These are phyloP conservation scores for Isochrysis galbana DNA, from an alignment of 78 protist species.

Conservation along the genomic window DNA sequence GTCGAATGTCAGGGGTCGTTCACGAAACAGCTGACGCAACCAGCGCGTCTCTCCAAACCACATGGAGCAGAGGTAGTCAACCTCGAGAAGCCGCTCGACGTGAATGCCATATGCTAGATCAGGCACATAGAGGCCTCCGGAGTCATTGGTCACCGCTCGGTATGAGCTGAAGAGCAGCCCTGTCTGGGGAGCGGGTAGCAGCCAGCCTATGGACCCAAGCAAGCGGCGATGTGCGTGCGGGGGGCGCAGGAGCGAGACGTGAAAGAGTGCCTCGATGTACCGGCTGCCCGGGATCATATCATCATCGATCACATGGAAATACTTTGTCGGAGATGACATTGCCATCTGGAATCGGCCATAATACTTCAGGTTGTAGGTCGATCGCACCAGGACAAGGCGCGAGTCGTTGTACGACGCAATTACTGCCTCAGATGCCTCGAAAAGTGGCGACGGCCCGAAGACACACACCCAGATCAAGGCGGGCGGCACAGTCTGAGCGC, in stretches of 20 bases:
- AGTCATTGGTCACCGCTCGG: neutral
- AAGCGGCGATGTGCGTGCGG: neutral
- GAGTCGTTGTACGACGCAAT: neutral
- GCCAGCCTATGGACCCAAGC: slow-evolving; percentile 27
- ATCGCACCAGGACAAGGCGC: neutral
- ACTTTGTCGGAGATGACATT: neutral
- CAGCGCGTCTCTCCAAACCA: neutral
- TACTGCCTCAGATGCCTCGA: neutral
- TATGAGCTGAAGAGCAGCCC: neutral
- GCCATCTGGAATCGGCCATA: slow-evolving; percentile 6
- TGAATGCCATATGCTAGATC: neutral
- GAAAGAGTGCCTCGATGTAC: neutral
- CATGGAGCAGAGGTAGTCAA: slow-evolving; percentile 20
- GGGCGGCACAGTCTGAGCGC: neutral
- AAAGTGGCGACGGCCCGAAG: neutral
- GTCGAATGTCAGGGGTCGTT: neutral
- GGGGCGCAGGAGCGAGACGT: neutral
- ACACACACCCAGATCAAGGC: neutral
- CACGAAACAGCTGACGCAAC: neutral
- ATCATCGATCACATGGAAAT: neutral
- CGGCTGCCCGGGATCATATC: neutral
- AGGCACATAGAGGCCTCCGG: slow-evolving; percentile 12
- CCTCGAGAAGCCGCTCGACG: neutral
- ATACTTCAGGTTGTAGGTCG: neutral
- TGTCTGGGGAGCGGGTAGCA: neutral